phyloP scores from a whole-genome alignment of 2,329 filamentous ascomycete species.

The Xylariaceae sp. region DNA sequence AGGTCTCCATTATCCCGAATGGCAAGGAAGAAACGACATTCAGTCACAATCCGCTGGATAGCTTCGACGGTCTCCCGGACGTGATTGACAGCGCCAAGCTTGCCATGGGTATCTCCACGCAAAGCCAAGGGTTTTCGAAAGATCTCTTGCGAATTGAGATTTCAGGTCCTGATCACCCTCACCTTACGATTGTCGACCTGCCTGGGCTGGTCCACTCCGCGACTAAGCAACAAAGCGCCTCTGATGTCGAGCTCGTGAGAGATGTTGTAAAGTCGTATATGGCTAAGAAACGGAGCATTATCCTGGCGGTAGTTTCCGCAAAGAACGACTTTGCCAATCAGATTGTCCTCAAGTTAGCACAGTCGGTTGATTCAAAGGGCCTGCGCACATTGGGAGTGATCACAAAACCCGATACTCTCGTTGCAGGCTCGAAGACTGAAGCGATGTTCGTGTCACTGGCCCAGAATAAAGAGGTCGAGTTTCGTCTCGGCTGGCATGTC shows the following conservation, averaged over 20 bases:
- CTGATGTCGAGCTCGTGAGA: slow-evolving; percentile 41
- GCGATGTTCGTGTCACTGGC: slow-evolving; percentile 38
- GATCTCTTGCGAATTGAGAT: neutral
- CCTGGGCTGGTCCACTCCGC: neutral
- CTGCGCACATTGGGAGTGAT: slow-evolving; percentile 45
- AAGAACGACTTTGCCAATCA: slow-evolving; percentile 56
- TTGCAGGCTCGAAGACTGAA: slow-evolving; percentile 37
- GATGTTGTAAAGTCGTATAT: slow-evolving; percentile 53
- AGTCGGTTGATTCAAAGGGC: slow-evolving; percentile 32
- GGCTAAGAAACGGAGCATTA: slow-evolving; percentile 50
- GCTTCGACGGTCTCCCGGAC: slow-evolving; percentile 22
- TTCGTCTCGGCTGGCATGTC: slow-evolving; percentile 50
- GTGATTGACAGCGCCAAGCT: neutral
- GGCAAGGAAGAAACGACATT: slow-evolving; percentile 21
- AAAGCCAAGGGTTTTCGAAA: neutral
- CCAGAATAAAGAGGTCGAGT: slow-evolving; percentile 41
- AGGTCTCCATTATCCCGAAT: slow-evolving; percentile 36
- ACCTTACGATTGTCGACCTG: neutral
- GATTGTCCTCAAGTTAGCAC: slow-evolving; percentile 46
- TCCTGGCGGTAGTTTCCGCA: slow-evolving; percentile 54
- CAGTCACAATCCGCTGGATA: slow-evolving; percentile 24
- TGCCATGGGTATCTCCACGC: neutral
- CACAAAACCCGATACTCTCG: slow-evolving; percentile 43
- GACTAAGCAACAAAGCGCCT: slow-evolving; percentile 32
- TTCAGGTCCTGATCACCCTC: neutral